A percentile compares a stretch with the other conserved stretches of the same genome.
These are phyloP conservation scores for Melampsora americana DNA, from an alignment of 1,284 basidiomycete species.

Conservation along the genomic window DNA sequence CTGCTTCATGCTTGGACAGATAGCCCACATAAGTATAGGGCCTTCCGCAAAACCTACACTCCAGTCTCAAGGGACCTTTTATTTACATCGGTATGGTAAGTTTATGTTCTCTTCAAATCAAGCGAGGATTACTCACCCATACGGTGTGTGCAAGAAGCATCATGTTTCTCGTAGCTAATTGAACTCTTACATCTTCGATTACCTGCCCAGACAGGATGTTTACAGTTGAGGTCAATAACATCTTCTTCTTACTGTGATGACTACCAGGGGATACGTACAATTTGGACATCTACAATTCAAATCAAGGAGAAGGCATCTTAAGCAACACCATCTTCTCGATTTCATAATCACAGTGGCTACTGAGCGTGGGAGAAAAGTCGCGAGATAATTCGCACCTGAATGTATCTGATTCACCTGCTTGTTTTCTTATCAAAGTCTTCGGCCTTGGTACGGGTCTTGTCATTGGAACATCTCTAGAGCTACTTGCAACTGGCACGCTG, in stretches of 20 bases:
- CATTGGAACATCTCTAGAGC: not conserved
- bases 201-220: not conserved
- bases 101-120: not conserved
- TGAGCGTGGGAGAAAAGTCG: not conserved
- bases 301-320: not conserved
- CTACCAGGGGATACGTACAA: not conserved
- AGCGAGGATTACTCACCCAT: not conserved
- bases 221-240: not conserved
- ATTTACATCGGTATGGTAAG: not conserved
- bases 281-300: not conserved
- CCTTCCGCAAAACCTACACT: slow-evolving; percentile 5
- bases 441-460: not conserved
- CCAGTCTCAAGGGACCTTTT: not conserved
- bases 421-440: not conserved
- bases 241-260: not conserved
- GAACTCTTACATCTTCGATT: slow-evolving; percentile 1
- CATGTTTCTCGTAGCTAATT: not conserved
- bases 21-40: slow-evolving; percentile 6
- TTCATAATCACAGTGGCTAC: not conserved
- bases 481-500: too few relatives aligned
- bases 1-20: slow-evolving; percentile 7
- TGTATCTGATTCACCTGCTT: not conserved
- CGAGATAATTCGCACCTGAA: not conserved
- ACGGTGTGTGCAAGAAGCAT: slow-evolving; percentile 1
- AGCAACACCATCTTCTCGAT: too few relatives aligned